phyloP scores from a whole-genome alignment of 192 early-diverging fungal genomes.

The Umbelopsis isabellina region DNA sequence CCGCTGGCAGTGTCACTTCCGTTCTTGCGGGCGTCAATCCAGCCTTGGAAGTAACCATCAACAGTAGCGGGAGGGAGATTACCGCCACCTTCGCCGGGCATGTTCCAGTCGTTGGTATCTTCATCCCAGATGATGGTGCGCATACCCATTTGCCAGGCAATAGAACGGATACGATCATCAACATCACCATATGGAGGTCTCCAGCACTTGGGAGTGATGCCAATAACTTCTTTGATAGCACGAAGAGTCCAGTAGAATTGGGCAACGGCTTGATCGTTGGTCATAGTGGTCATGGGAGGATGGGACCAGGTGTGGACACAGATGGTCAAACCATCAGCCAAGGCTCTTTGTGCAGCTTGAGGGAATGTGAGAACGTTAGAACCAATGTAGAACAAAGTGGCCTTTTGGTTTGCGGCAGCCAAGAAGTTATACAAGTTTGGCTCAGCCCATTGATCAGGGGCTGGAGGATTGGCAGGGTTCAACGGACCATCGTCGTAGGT shows the following conservation, averaged over 20 bases:
- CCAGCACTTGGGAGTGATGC: conserved; percentile 50
- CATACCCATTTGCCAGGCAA: conserved; percentile 55
- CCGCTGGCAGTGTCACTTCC: conserved; percentile 24
- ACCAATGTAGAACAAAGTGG: conserved; percentile 49
- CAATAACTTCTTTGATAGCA: conserved; percentile 46
- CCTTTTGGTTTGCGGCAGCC: conserved; percentile 45
- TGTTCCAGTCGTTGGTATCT: conserved; percentile 42
- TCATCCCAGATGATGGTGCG: conserved; percentile 37
- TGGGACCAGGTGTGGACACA: conserved; percentile 70
- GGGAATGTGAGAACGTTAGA: conserved; percentile 42
- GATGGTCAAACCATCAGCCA: conserved; percentile 57
- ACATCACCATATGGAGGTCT: conserved; percentile 62
- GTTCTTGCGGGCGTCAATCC: conserved; percentile 27
- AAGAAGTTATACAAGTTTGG: conserved; percentile 45
- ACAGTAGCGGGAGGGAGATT: conserved; percentile 26
- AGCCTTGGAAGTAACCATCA: conserved; percentile 36
- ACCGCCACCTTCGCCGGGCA: conserved; percentile 32
- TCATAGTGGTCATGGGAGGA: conserved; percentile 49
- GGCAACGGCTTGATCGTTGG: conserved; percentile 61
- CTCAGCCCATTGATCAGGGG: conserved; percentile 33
- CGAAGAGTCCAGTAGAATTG: conserved; percentile 60
- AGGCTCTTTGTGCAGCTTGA: conserved; percentile 35
- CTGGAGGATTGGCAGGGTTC: conserved; percentile 25
- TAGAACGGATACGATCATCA: conserved; percentile 59
- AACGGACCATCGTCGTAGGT: conserved; percentile 45